Percentiles rank a stretch among this genome's conserved stretches.
phyloP scores from a whole-genome alignment of 2,329 filamentous ascomycete species.

The Diplodia sapinea region DNA sequence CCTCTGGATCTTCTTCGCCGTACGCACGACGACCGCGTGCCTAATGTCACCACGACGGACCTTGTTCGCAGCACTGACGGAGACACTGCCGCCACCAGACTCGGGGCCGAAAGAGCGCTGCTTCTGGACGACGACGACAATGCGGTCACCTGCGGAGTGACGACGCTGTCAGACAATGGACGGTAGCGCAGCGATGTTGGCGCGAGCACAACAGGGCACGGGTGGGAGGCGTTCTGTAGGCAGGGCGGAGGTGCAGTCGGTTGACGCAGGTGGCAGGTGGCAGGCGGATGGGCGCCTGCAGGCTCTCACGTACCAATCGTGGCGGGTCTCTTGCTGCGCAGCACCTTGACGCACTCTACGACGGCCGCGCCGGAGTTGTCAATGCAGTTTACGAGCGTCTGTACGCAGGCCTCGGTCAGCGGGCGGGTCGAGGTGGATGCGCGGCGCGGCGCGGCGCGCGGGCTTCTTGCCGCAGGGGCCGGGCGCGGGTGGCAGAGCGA shows the following conservation, averaged over 20 bases:
- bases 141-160: slow-evolving; percentile 76
- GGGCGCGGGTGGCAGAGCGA: background rate
- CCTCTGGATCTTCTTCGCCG: slow-evolving; percentile 83
- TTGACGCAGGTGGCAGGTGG: slow-evolving; percentile 21
- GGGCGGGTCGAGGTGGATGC: background rate
- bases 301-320: slow-evolving; percentile 73
- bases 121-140: slow-evolving; percentile 97
- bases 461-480: background rate
- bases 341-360: slow-evolving; percentile 92
- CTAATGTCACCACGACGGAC: slow-evolving; percentile 95
- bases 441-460: background rate
- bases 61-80: slow-evolving; percentile 80
- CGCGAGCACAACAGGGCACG: background rate
- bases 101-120: slow-evolving; percentile 79
- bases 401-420: slow-evolving; percentile 19
- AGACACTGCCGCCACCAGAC: slow-evolving; percentile 73
- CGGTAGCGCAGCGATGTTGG: background rate
- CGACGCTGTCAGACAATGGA: slow-evolving; percentile 7
- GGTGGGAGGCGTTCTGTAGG: background rate
- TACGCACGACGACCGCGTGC: slow-evolving; percentile 93
- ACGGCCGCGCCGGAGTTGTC: slow-evolving; percentile 98
- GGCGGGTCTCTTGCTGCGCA: slow-evolving; percentile 87
- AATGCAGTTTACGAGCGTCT: slow-evolving; percentile 99
- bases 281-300: background rate
- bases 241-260: slow-evolving; percentile 1